Conservation (phyloP, 306 rosid species). For the Adenanthera pavonina region DNA sequence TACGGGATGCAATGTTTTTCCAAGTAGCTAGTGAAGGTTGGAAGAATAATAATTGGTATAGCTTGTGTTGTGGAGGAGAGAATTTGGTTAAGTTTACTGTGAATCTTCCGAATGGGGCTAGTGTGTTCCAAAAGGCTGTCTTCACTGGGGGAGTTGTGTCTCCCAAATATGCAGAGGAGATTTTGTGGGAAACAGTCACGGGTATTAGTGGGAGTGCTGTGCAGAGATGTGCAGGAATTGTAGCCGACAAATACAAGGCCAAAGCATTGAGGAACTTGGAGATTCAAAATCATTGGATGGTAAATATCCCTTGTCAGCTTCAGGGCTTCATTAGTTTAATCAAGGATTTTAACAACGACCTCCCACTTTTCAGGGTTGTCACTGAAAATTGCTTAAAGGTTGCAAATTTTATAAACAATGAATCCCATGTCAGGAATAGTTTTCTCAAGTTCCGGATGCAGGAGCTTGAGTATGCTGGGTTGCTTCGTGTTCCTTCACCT, state of each 20-base stretch:
- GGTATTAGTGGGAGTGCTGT: conserved; percentile 58
- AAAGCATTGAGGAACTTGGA: conserved; percentile 87
- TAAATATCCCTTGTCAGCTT: conserved; percentile 80
- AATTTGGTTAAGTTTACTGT: conserved; percentile 65
- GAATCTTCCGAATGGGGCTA: conserved; percentile 79
- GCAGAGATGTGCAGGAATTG: conserved; percentile 79
- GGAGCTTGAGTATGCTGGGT: conserved; percentile 60
- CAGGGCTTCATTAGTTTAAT: conserved; percentile 78
- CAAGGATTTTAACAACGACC: conserved; percentile 73
- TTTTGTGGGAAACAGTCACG: conserved; percentile 64
- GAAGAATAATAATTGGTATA: conserved; percentile 53
- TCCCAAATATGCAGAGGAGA: conserved; percentile 77
- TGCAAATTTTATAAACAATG: conserved; percentile 65
- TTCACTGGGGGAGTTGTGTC: conserved; percentile 63
- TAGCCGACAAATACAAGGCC: conserved; percentile 76
- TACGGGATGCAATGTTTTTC: conserved; percentile 74
- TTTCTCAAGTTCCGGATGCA: conserved; percentile 66
- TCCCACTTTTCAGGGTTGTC: conserved; percentile 70
- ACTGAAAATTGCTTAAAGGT: conserved; percentile 70
- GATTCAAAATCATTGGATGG: conserved; percentile 87
- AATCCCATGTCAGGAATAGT: conserved; percentile 59
- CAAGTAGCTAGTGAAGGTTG: conserved; percentile 82
- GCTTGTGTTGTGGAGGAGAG: conserved; percentile 60
- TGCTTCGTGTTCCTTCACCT: conserved; percentile 69
- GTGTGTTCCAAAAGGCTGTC: conserved; percentile 67